A percentile compares a stretch with the other conserved stretches of the same genome.
Evolutionary conservation across 1,139 yeast genomes (phyloP).

Genomic region (Sugiyamaella sp.): DNA sequence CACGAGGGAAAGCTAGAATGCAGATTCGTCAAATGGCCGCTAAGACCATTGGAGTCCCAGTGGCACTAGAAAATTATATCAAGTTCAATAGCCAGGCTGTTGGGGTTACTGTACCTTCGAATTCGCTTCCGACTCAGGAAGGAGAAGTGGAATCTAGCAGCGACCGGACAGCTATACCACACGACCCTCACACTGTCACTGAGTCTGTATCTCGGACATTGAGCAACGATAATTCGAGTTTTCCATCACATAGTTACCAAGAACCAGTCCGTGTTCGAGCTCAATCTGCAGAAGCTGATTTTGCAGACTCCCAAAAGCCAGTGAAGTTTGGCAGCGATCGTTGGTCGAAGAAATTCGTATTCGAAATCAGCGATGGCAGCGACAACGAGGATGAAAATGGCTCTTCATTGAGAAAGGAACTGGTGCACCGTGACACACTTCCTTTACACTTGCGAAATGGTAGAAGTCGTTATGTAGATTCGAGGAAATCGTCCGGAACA

Average conservation of each 20-base stretch:
- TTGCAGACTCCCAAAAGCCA: neutral
- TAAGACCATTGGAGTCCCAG: neutral
- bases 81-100: too few relatives aligned
- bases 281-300: neutral
- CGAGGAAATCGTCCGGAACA: neutral
- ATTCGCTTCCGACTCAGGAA: too few relatives aligned
- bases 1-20: neutral
- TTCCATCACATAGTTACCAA: too few relatives aligned
- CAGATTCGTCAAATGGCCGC: neutral
- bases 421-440: neutral
- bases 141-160: too few relatives aligned
- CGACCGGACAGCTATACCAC: too few relatives aligned
- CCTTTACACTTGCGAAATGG: neutral
- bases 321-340: slow-evolving; percentile 45
- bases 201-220: too few relatives aligned
- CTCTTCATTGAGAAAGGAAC: too few relatives aligned
- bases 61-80: neutral
- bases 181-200: too few relatives aligned
- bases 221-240: too few relatives aligned
- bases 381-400: slow-evolving; percentile 15
- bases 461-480: neutral
- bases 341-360: slow-evolving; percentile 32
- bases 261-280: neutral
- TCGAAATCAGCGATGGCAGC: slow-evolving; percentile 33
- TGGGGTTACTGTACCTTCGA: too few relatives aligned